Percentiles rank a stretch among this genome's conserved stretches.
phyloP scores from a whole-genome alignment of 2,329 filamentous ascomycete genomes.

The Monosporascus ibericus region DNA sequence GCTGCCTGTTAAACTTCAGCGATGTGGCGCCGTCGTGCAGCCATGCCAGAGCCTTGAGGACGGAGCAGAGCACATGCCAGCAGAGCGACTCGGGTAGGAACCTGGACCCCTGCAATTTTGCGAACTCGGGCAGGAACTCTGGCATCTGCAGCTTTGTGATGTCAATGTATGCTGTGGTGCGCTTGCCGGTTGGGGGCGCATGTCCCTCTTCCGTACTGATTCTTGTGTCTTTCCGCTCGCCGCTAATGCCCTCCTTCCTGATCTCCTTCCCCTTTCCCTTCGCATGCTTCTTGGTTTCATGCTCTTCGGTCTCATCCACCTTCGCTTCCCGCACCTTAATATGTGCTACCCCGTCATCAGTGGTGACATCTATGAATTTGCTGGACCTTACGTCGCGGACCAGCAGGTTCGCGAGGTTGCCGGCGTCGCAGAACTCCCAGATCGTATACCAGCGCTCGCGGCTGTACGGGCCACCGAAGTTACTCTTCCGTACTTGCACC shows the following conservation, averaged over 20 bases:
- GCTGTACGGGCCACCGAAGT: constrained; percentile 7
- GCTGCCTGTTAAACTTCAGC: constrained; percentile 9
- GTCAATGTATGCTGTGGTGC: too few species aligned
- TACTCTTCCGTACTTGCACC: constrained; percentile 19
- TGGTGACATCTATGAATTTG: constrained; percentile 6
- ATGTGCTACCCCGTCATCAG: constrained; percentile 5
- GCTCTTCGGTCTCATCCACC: constrained; percentile 4
- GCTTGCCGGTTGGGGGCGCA: too few species aligned
- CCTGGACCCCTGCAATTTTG: background rate
- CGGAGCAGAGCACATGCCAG: constrained; percentile 47
- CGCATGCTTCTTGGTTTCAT: constrained; percentile 16
- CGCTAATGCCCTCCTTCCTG: background rate
- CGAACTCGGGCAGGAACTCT: background rate
- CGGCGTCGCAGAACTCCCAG: constrained; percentile 49
- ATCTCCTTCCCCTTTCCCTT: background rate
- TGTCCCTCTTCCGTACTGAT: too few species aligned
- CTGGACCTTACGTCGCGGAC: constrained; percentile 2
- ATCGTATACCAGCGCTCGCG: constrained; percentile 22
- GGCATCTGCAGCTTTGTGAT: too few species aligned
- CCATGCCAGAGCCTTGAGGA: constrained; percentile 44
- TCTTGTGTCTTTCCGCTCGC: background rate
- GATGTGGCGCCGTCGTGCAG: constrained; percentile 42
- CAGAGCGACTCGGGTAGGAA: constrained; percentile 47
- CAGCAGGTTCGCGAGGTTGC: constrained; percentile 39
- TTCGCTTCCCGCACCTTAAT: constrained; percentile 5